phyloP scores from a whole-genome alignment of 2,329 filamentous ascomycete genomes.

The Endothia cerciana region DNA sequence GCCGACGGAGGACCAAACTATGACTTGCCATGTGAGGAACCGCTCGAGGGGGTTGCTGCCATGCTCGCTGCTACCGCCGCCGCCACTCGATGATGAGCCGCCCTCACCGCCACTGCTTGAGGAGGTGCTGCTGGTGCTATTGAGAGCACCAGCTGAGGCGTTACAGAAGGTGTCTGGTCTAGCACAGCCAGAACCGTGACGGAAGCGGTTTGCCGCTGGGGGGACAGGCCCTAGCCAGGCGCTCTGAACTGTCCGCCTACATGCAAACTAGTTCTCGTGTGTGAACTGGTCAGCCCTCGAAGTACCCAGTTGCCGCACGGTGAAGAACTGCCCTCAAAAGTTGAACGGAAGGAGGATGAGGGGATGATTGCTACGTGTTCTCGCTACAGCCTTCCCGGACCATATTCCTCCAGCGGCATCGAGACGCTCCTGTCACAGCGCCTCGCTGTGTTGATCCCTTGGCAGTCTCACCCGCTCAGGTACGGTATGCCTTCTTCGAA shows the following conservation, averaged over 20 bases:
- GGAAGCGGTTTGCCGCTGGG: not conserved
- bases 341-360: not conserved
- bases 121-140: not conserved
- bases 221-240: not conserved
- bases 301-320: constrained; percentile 2
- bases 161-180: not conserved
- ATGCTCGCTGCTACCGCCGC: not conserved
- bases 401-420: not conserved
- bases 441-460: not conserved
- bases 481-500: not conserved
- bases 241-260: not conserved
- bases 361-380: not conserved
- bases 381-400: too few relatives aligned
- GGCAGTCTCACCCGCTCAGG: not conserved
- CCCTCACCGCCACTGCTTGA: not conserved
- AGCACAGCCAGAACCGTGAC: not conserved
- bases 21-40: not conserved
- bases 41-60: not conserved
- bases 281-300: not conserved
- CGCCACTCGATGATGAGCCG: not conserved
- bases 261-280: not conserved
- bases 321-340: not conserved
- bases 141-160: not conserved
- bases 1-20: not conserved
- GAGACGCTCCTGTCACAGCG: not conserved